A percentile compares a stretch with the other conserved stretches of the same genome.
These are phyloP conservation scores for Chalaropsis ovoidea DNA, from an alignment of 2,329 filamentous ascomycete genomes.

Conservation along the genomic window DNA sequence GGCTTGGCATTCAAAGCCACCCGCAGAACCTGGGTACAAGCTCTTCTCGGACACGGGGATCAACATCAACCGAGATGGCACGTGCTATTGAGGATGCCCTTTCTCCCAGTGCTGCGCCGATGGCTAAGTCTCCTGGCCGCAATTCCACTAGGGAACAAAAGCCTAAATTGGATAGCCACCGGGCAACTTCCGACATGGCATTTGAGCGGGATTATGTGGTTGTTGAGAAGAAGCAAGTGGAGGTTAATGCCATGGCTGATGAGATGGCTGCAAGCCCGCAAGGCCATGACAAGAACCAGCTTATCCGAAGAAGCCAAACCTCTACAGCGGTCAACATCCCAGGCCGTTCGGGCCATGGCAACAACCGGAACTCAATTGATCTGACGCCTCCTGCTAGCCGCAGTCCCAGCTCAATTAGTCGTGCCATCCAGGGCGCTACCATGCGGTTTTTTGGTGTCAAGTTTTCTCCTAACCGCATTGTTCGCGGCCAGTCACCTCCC, in stretches of 20 bases:
- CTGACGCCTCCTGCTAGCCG: conserved; percentile 20
- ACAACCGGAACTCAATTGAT: conserved; percentile 21
- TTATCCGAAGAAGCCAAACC: conserved; percentile 27
- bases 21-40: neutral
- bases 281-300: conserved; percentile 39
- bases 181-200: conserved; percentile 71
- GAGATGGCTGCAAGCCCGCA: conserved; percentile 79
- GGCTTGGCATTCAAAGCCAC: conserved; percentile 16
- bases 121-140: neutral
- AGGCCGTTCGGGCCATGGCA: conserved; percentile 57
- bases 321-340: conserved; percentile 56
- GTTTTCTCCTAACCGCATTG: conserved; percentile 53
- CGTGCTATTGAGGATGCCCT: conserved; percentile 19
- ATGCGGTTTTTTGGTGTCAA: conserved; percentile 61
- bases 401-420: conserved; percentile 74
- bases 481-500: conserved; percentile 58
- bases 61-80: conserved; percentile 16
- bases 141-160: conserved; percentile 2
- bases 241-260: conserved; percentile 94
- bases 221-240: conserved; percentile 87
- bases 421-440: conserved; percentile 89
- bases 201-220: conserved; percentile 92
- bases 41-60: conserved; percentile 13
- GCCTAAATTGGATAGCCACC: conserved; percentile 21
- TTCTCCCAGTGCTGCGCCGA: conserved; percentile 13